phyloP scores from a whole-genome alignment of 2,329 filamentous ascomycete genomes.

The Aphanocladium album region DNA sequence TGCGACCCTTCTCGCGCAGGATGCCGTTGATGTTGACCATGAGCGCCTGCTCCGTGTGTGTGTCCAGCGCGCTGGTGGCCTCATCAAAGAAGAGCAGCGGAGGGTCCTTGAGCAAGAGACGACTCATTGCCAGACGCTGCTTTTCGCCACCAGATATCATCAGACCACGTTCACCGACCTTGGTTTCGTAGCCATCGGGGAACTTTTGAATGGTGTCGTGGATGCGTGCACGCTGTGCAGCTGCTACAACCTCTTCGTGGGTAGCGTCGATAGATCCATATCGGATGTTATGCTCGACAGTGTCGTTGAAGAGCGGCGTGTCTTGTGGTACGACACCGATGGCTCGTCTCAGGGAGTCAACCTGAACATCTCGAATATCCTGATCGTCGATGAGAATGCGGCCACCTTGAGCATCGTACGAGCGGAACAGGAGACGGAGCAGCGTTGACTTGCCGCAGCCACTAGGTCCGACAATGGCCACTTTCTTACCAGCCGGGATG shows the following conservation, averaged over 20 bases:
- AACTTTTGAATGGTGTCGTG: conserved; percentile 76
- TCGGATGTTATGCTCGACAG: conserved; percentile 89
- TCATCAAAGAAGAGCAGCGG: conserved; percentile 92
- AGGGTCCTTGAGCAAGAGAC: conserved; percentile 82
- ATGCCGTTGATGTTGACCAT: conserved; percentile 92
- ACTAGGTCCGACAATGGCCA: conserved; percentile 90
- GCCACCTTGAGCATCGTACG: conserved; percentile 82
- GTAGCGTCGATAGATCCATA: conserved; percentile 81
- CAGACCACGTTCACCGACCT: conserved; percentile 88
- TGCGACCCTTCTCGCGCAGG: conserved; percentile 78
- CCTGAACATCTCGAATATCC: conserved; percentile 74
- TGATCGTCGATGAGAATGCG: conserved; percentile 90
- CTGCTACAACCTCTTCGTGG: conserved; percentile 66
- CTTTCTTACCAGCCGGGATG: conserved; percentile 92
- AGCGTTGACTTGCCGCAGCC: conserved; percentile 97
- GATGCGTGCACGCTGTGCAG: conserved; percentile 77
- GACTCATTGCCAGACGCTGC: conserved; percentile 78
- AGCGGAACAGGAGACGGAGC: conserved; percentile 84
- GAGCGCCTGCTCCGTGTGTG: conserved; percentile 85
- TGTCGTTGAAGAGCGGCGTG: conserved; percentile 94
- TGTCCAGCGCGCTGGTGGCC: conserved; percentile 87
- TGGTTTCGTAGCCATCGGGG: conserved; percentile 84
- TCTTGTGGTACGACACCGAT: conserved; percentile 98
- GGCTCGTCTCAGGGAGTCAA: conserved; percentile 75
- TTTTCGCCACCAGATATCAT: conserved; percentile 98